Evolutionary conservation across 805 yeast genomes (phyloP).

Genomic region (Candida koratica): DNA sequence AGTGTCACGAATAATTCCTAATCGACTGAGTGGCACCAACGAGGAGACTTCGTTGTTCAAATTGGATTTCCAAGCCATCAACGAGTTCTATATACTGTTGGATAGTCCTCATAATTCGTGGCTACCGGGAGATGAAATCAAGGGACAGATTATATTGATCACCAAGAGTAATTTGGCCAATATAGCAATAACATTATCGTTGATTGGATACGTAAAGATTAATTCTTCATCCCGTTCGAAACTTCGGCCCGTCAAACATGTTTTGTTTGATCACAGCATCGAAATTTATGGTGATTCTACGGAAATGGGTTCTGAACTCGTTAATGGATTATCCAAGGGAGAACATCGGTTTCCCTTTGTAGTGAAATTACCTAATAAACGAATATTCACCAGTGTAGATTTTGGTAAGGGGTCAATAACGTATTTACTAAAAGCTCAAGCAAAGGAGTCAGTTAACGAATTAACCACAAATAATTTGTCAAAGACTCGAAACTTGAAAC

Average conservation of each 20-base stretch:
- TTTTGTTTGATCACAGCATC: constrained; percentile 56
- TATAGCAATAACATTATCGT: constrained; percentile 48
- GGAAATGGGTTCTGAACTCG: constrained; percentile 17
- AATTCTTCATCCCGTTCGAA: constrained; percentile 51
- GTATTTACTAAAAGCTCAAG: constrained; percentile 57
- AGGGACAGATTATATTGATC: constrained; percentile 58
- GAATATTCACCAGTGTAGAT: constrained; percentile 68
- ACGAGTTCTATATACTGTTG: constrained; percentile 65
- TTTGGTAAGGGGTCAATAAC: constrained; percentile 84
- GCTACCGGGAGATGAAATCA: constrained; percentile 74
- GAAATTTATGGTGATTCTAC: constrained; percentile 47
- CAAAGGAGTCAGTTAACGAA: constrained; percentile 20
- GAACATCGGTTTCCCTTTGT: constrained; percentile 86
- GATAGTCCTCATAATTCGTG: constrained; percentile 73
- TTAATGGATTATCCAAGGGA: constrained; percentile 64
- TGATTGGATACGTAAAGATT: constrained; percentile 55
- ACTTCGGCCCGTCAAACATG: constrained; percentile 48
- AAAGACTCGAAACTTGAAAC: constrained; percentile 25
- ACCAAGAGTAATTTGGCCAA: constrained; percentile 54
- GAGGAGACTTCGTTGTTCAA: constrained; percentile 11
- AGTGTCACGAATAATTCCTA: constrained; percentile 41
- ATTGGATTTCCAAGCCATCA: constrained; percentile 40
- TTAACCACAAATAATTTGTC: constrained; percentile 10
- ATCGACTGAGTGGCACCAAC: constrained; percentile 14
- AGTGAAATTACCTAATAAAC: constrained; percentile 71